Base-by-base conservation (phyloP, 805 yeast genomes). In the Kuraishia ogatae region DNA sequence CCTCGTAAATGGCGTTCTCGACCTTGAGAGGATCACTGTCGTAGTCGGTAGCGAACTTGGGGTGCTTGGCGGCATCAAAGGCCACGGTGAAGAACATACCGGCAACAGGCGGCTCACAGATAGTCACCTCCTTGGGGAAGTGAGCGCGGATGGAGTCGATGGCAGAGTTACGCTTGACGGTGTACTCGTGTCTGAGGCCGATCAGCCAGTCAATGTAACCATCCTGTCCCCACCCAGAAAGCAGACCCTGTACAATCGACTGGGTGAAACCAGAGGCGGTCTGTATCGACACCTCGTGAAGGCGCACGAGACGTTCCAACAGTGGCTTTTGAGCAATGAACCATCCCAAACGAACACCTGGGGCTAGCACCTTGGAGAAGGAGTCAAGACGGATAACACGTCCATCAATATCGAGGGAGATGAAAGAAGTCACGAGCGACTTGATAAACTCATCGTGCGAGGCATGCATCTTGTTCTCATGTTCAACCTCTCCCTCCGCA, bases 121-220 rank as follows among this genome's bases (percentile, higher is more conserved):
- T 61, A 48, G 75, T 69, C 50, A 75, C 65, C 48, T 69, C 71
- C 53, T 64, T 59, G 56, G 87, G 87, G 67, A 87, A 68, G 69
- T 78, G 75, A 61, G 83, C 78, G 62, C 72, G 73, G 61, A 92
- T 73, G 7, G 96, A 78, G 64, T 89, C 93, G 60, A 90, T 80
- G 52, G 97, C 89, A 61, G 82, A 84, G 67, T 94, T 93, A 74
- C 99, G 85, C 75, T 91, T 89, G 64, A 77, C 79, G 29, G 97
- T 84, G 78, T 93, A 93, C 68, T 88, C 93, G 46, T 79, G 77
- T 75, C 96, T 82, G 64, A 87, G 67, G 56, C 89, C 87, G 59
- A 89, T 84, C 66, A 91, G 80, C 97, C 97, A 91, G 70, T 89
- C 92, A 63, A 90, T 62, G 75, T 87, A 92, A 35, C 97, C 97